Evolutionary conservation across 441 rosid genomes (phyloP), one percentile per base, ranked within the genome.

Genomic region (Melastoma candidum): DNA sequence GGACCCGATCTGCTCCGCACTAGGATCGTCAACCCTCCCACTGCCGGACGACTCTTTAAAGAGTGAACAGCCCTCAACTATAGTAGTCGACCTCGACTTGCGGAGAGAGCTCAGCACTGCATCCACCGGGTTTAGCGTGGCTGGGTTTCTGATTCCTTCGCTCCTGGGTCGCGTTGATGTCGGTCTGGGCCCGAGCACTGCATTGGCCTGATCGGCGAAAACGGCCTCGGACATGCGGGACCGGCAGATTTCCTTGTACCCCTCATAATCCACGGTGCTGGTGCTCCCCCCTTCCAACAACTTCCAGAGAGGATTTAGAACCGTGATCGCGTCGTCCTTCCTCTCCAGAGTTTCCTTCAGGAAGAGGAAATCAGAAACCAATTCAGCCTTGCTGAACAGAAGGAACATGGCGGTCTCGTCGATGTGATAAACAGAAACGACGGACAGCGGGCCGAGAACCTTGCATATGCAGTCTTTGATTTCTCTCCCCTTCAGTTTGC

Each of bases 171-270:
- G 26, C 56, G 6, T 36, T 6, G 41, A 6, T 36, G 41, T 36
- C 41, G 8, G 41, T 36, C 8, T 6, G 41, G 41, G 41, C 6
- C 41, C 41, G 41, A 36, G 41, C 41, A 79, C 76, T 7, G 88
- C 81, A 65, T 71, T 75, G 51, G 95, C 95, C 74, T 88, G 94
- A 63, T 92, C 92, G 6, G 94, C 77, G 67, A 92, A 78, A 25
- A 76, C 65, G 51, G 70, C 47, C 67, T 84, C 60, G 1, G 92
- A 82, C 61, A 70, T 43, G 2, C 81, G 67, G 60, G 92, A 85
- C 61, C 85, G 59, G 71, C 97, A 92, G 51, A 88, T 85, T 68
- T 85, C 89, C 60, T 73, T 80, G 68, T 88, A 88, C 32, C 85
- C 68, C 70, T 85, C 94, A 46, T 88, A 83, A 56, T 63, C 71